Conservation (phyloP, 805 yeast genomes). For the Ogataea angusta region DNA sequence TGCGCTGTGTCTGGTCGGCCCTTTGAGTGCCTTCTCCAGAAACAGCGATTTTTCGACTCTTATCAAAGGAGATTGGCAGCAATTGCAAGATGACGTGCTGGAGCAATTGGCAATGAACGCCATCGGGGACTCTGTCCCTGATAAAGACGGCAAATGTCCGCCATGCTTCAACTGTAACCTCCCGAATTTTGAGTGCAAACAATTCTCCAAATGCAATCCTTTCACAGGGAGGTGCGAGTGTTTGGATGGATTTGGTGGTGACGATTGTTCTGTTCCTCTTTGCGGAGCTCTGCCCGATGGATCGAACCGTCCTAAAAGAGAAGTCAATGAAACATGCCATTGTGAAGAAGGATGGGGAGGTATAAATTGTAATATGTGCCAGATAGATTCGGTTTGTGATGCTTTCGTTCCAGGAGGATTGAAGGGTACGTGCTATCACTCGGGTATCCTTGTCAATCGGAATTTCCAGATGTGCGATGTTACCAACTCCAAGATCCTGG, state of each 20-base stretch:
- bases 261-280: constrained; percentile 81
- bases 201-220: constrained; percentile 83
- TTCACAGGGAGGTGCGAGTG: constrained; percentile 92
- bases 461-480: constrained; percentile 93
- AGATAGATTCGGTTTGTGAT: constrained; percentile 70
- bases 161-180: constrained; percentile 95
- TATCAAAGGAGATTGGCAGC: no score
- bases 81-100: neutral
- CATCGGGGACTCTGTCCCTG: neutral
- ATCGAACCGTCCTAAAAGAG: constrained; percentile 59
- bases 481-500: constrained; percentile 80
- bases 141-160: constrained; percentile 54
- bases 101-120: neutral
- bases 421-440: constrained; percentile 82
- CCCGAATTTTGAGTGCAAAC: constrained; percentile 86
- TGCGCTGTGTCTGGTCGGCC: neutral
- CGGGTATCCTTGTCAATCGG: constrained; percentile 77
- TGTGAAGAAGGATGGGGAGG: constrained; percentile 92
- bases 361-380: constrained; percentile 88
- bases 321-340: constrained; percentile 51
- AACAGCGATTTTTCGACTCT: no score
- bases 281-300: constrained; percentile 82
- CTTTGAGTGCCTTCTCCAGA: neutral
- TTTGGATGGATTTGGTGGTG: constrained; percentile 88
- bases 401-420: constrained; percentile 80